Conservation (phyloP, 2,329 filamentous ascomycete genomes). For the Lanzia echinophila region DNA sequence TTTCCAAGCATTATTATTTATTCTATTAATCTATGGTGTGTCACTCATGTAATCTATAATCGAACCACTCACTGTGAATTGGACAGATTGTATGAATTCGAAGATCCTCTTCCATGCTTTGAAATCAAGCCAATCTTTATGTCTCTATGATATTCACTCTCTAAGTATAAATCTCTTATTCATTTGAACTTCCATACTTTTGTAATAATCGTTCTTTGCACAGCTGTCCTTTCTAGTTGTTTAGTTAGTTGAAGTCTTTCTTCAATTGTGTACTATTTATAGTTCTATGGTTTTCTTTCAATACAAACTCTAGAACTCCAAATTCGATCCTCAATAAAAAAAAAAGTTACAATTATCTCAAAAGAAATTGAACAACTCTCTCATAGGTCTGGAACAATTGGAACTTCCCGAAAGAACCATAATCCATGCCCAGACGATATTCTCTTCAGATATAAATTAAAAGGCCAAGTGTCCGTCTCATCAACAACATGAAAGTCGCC, state of each 20-base stretch:
- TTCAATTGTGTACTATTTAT: background rate
- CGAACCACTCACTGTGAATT: slow-evolving; percentile 1
- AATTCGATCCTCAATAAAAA: slow-evolving; percentile 4
- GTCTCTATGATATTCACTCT: background rate
- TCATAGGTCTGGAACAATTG: background rate
- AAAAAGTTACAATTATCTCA: background rate
- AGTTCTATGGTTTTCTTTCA: slow-evolving; percentile 3
- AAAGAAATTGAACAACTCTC: background rate
- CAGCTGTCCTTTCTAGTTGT: too few species aligned
- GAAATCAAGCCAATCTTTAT: background rate
- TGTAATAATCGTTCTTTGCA: too few species aligned
- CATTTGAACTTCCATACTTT: too few species aligned
- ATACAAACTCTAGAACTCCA: background rate
- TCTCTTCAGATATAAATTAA: background rate
- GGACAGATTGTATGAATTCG: slow-evolving; percentile 1
- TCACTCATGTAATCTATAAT: background rate
- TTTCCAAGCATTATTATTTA: too few species aligned
- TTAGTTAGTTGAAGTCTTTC: background rate
- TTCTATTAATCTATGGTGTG: too few species aligned
- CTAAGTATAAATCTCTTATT: background rate
- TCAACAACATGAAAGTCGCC: slow-evolving; percentile 42
- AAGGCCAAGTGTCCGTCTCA: slow-evolving; percentile 19
- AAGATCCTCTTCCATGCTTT: slow-evolving; percentile 1
- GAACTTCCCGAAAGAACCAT: background rate
- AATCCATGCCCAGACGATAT: background rate